Base-by-base conservation (phyloP, 139 green algal species). In the Marvania coccoides region DNA sequence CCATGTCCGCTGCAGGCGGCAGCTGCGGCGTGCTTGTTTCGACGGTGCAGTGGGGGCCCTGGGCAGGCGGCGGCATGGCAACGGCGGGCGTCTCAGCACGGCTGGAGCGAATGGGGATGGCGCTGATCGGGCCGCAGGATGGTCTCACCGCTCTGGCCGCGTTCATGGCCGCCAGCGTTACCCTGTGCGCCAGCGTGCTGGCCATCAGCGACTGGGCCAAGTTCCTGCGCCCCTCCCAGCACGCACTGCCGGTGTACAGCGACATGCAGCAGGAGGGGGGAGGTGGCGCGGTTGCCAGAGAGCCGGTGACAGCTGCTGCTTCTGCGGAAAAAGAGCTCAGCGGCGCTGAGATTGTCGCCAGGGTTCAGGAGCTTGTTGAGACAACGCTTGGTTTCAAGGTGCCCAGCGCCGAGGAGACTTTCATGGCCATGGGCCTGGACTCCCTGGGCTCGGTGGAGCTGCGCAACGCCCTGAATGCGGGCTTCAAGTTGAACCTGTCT, bases 401-500 rank as follows among this genome's bases (percentile, higher is more conserved):
- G 31, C 24, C 38, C 10, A 6, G 42, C 1, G 2, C 19, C 19
- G 19, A 12, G 2, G 35, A 26, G 1, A 35, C 69, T 36, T 77
- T 84, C 23, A 84, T 83, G 68, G 68, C 58, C 0, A 36, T 47
- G 1, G 77, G 75, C 3, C 53, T 84, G 14, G 77, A 96, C 72
- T 90, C 80, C 1, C 68, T 96, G 45, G 83, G 80, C 8, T 77
- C 83, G 0, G 69, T 84, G 23, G 72, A 82, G 57, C 61, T 84
- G 59, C 47, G 65, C 30, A 77, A 82, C 26, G 37, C 61, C 0
- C 35, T 82, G 1, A 13, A 29, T 5, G 15, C 39, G 7, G 36
- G 14, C 5, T 63, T 81, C 36, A 59, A 63, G 2, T 1, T 70
- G 1, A 39, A 72, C 7, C 67, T 86, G 45, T 67, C 76, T 0